These are phyloP conservation scores for Dionaea muscipula DNA, from an alignment of 179 eudicot species.

Conservation along the genomic window DNA sequence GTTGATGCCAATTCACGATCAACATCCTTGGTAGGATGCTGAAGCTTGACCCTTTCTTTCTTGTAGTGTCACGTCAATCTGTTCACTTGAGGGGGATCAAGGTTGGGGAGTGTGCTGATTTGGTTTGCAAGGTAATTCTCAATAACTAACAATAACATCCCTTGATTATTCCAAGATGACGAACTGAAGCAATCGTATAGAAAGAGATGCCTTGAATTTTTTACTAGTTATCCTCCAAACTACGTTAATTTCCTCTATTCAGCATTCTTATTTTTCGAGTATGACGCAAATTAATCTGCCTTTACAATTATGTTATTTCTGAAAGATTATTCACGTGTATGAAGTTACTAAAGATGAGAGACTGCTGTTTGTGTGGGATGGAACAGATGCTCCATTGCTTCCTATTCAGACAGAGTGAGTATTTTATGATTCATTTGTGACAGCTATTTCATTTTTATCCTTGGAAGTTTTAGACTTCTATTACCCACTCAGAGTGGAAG, in stretches of 20 bases:
- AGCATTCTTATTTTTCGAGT: too few species aligned
- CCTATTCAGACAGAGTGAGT: slow-evolving; percentile 46
- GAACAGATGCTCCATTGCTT: slow-evolving; percentile 66
- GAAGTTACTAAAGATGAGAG: slow-evolving; percentile 40
- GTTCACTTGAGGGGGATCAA: slow-evolving; percentile 39
- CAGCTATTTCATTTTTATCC: background rate
- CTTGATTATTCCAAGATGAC: background rate
- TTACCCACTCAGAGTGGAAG: too few species aligned
- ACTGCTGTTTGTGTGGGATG: slow-evolving; percentile 88
- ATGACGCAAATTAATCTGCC: background rate
- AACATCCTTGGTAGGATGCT: background rate
- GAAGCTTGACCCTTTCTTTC: background rate
- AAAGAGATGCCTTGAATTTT: too few species aligned
- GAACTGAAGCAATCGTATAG: background rate
- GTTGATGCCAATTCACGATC: background rate
- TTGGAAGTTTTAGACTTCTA: background rate
- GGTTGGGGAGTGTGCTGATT: slow-evolving; percentile 37
- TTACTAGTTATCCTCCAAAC: too few species aligned
- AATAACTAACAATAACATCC: background rate
- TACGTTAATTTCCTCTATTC: too few species aligned
- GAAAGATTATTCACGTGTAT: slow-evolving; percentile 51
- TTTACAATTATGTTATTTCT: background rate
- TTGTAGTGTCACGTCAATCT: slow-evolving; percentile 30
- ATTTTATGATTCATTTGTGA: background rate
- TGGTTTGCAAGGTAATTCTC: slow-evolving; percentile 62